A percentile compares a stretch with the other conserved stretches of the same genome.
Evolutionary conservation across 2,329 filamentous ascomycete genomes (phyloP).

Genomic region (Hypoxylon sp.): DNA sequence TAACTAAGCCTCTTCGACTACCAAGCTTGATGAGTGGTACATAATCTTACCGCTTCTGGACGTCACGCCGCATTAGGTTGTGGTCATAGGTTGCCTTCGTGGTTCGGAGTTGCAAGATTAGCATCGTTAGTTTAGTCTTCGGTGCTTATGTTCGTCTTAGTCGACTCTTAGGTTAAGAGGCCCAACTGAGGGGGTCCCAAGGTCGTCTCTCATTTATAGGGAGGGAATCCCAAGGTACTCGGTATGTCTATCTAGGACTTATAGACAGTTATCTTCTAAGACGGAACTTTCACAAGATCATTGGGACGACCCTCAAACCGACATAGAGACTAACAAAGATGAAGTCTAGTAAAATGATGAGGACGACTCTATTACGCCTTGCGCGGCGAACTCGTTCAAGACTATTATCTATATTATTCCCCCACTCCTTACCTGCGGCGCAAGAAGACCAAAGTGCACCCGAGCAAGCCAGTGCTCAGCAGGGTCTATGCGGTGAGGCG

Average conservation of each 20-base stretch:
- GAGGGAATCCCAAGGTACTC: constrained; percentile 7
- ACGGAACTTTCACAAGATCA: not conserved
- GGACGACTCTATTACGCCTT: constrained; percentile 23
- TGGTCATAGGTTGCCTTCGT: constrained; percentile 18
- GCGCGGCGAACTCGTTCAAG: constrained; percentile 16
- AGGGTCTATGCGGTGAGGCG: constrained; percentile 46
- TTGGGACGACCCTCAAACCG: not conserved
- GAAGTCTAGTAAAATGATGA: constrained; percentile 14
- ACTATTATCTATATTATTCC: constrained; percentile 34
- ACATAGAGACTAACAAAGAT: constrained; percentile 8
- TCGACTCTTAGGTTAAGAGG: constrained; percentile 9
- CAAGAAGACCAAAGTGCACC: constrained; percentile 7
- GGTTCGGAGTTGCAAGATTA: constrained; percentile 17
- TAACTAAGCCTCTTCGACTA: constrained; percentile 19
- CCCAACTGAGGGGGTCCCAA: not conserved
- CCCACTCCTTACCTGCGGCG: constrained; percentile 7
- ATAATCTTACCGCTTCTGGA: constrained; percentile 26
- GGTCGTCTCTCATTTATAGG: constrained; percentile 19
- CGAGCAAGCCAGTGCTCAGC: constrained; percentile 20
- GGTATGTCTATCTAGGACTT: constrained; percentile 1
- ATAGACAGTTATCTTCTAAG: not conserved
- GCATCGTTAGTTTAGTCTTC: constrained; percentile 5
- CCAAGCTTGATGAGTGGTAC: constrained; percentile 13
- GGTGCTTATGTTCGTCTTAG: not conserved
- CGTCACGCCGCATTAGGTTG: constrained; percentile 38